Conservation (phyloP, 2,329 filamentous ascomycete species). For the Monosporascus sp. region DNA sequence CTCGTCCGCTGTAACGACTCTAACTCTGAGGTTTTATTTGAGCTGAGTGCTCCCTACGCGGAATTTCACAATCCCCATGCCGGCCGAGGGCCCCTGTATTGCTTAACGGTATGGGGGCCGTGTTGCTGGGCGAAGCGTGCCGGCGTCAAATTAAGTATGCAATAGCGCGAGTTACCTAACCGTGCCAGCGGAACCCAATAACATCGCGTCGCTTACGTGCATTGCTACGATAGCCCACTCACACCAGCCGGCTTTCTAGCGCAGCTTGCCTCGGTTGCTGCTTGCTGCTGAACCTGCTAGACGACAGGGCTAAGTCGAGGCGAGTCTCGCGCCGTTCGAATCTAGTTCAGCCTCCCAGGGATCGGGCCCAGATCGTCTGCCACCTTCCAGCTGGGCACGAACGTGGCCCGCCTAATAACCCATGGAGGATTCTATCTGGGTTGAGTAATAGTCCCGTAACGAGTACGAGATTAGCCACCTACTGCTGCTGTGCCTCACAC, state of each 20-base stretch:
- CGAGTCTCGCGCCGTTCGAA: background rate
- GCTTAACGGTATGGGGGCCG: too few relatives aligned
- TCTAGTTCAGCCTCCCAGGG: background rate
- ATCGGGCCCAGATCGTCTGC: too few relatives aligned
- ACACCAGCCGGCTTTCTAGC: background rate
- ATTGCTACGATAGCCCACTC: background rate
- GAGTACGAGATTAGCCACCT: too few relatives aligned
- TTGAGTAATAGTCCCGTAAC: too few relatives aligned
- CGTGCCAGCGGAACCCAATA: slow-evolving; percentile 19
- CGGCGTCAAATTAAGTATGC: background rate
- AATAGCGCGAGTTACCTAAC: slow-evolving; percentile 12
- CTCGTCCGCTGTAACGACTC: background rate
- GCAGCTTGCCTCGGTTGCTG: background rate
- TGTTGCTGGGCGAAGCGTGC: too few relatives aligned
- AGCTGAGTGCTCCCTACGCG: too few relatives aligned
- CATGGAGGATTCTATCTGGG: too few relatives aligned
- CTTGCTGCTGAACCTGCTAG: background rate
- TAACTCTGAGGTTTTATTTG: background rate
- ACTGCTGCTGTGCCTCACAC: background rate
- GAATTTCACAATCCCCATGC: too few relatives aligned
- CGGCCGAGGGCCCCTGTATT: too few relatives aligned
- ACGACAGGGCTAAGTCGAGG: background rate
- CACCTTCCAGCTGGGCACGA: too few relatives aligned
- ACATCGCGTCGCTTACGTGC: slow-evolving; percentile 14
- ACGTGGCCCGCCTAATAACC: too few relatives aligned